Percentiles rank a stretch among this genome's conserved stretches.
Conservation (phyloP, 345 rosid genomes). For the Lepidium didymum region DNA sequence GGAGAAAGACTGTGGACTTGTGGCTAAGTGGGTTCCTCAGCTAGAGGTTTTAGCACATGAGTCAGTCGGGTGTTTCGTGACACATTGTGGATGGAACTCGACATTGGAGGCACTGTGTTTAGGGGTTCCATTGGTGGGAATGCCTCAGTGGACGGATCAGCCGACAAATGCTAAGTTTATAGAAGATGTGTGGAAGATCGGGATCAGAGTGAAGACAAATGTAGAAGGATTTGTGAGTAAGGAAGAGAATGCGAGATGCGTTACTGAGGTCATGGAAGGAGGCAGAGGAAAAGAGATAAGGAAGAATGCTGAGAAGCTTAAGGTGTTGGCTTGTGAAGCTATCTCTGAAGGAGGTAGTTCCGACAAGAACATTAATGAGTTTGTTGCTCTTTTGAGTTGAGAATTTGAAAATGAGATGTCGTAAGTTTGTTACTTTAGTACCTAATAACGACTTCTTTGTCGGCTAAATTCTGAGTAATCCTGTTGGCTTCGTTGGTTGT, state of each 20-base stretch:
- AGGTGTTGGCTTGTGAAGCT: constrained; percentile 37
- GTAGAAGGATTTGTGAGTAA: constrained; percentile 21
- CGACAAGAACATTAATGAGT: constrained; percentile 33
- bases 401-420: background rate
- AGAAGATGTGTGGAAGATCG: constrained; percentile 53
- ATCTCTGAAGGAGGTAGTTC: constrained; percentile 46
- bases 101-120: constrained; percentile 53
- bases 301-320: constrained; percentile 34
- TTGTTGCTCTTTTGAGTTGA: constrained; percentile 17
- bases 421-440: background rate
- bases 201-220: constrained; percentile 34
- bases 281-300: constrained; percentile 34
- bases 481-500: background rate
- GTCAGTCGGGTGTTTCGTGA: constrained; percentile 52
- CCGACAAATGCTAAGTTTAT: constrained; percentile 48
- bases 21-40: constrained; percentile 53
- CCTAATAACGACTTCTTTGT: background rate
- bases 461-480: background rate
- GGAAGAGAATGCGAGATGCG: constrained; percentile 36
- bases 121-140: constrained; percentile 50
- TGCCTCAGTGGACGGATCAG: constrained; percentile 63
- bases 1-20: constrained; percentile 29
- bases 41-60: constrained; percentile 44
- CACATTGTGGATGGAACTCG: constrained; percentile 72
- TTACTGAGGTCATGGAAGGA: constrained; percentile 48